A percentile compares a stretch with the other conserved stretches of the same genome.
These are phyloP conservation scores for Amanita rubescens DNA, from an alignment of 768 basidiomycete species.

Conservation along the genomic window DNA sequence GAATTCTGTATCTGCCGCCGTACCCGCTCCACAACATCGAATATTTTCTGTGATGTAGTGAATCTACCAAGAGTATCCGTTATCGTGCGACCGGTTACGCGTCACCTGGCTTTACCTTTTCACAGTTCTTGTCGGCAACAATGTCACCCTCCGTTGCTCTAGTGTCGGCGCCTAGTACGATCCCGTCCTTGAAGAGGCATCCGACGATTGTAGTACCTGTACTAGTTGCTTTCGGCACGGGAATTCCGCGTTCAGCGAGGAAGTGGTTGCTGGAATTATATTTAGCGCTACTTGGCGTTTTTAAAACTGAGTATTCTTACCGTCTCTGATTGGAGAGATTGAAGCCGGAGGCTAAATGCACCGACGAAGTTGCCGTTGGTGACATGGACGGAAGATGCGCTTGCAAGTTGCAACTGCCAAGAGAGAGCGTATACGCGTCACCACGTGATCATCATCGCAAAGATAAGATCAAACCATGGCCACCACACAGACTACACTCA, in stretches of 20 bases:
- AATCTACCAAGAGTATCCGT: slow-evolving; percentile 33
- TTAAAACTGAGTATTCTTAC: slow-evolving; percentile 25
- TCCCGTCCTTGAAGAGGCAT: slow-evolving; percentile 85
- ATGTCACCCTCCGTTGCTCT: slow-evolving; percentile 92
- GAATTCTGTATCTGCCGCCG: slow-evolving; percentile 98
- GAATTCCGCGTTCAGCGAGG: slow-evolving; percentile 60
- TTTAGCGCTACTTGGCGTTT: background rate
- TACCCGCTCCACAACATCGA: slow-evolving; percentile 96
- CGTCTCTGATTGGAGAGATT: slow-evolving; percentile 72
- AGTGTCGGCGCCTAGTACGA: slow-evolving; percentile 94
- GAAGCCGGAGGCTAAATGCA: slow-evolving; percentile 54
- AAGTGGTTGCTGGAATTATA: slow-evolving; percentile 54
- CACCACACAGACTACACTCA: slow-evolving; percentile 69
- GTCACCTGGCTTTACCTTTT: slow-evolving; percentile 59
- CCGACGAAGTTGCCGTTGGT: slow-evolving; percentile 39
- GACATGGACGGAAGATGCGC: background rate
- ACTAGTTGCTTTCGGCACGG: slow-evolving; percentile 78
- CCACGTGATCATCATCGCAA: slow-evolving; percentile 1
- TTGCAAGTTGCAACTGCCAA: background rate
- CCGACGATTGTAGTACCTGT: slow-evolving; percentile 99
- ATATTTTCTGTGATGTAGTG: slow-evolving; percentile 96
- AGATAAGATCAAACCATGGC: slow-evolving; percentile 26
- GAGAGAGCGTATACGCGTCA: background rate
- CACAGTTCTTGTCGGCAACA: slow-evolving; percentile 99
- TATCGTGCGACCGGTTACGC: background rate